These are phyloP conservation scores for Coprinellus micaceus DNA, from an alignment of 768 basidiomycete genomes.

Conservation along the genomic window DNA sequence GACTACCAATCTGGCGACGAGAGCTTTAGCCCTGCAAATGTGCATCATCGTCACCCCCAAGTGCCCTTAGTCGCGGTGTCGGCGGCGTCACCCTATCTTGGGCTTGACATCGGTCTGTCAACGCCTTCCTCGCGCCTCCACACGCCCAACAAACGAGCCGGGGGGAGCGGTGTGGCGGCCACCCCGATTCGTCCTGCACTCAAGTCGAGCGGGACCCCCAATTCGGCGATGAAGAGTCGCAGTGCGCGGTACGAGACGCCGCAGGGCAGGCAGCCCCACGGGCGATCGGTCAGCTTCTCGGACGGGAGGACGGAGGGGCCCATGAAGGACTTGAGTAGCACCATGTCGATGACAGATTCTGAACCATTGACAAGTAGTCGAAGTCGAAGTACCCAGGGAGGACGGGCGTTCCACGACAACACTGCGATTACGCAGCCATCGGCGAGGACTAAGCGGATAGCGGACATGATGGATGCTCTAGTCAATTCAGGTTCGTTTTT, in stretches of 20 bases:
- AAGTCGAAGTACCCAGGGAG: neutral
- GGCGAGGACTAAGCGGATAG: conserved; percentile 74
- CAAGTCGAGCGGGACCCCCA: conserved; percentile 51
- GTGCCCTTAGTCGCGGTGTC: conserved; percentile 4
- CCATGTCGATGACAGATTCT: conserved; percentile 17
- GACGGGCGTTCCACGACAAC: conserved; percentile 8
- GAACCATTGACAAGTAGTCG: conserved; percentile 1
- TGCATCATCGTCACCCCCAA: conserved; percentile 4
- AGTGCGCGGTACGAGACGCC: conserved; percentile 50
- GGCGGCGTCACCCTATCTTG: conserved; percentile 3
- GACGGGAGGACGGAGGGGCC: conserved; percentile 90
- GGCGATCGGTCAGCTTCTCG: conserved; percentile 94
- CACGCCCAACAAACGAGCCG: conserved; percentile 7
- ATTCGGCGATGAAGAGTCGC: conserved; percentile 54
- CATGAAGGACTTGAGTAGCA: conserved; percentile 58
- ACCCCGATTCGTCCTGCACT: conserved; percentile 41
- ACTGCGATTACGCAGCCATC: conserved; percentile 43
- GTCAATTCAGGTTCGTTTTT: conserved; percentile 58
- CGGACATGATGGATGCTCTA: conserved; percentile 72
- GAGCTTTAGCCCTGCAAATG: conserved; percentile 16
- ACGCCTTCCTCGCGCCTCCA: conserved; percentile 3
- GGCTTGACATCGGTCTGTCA: neutral
- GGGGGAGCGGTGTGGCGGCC: conserved; percentile 20
- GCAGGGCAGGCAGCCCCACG: conserved; percentile 45
- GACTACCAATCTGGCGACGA: conserved; percentile 41